These are phyloP conservation scores for barley (Hordeum vulgare) DNA, from an alignment of 176 grass and related monocot species.

Conservation along the genomic window MorexV3_pseudomolecules_assembly NC_058523.1:518069959-518070458, in stretches of 20 bases:
- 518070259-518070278: neutral
- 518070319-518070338: neutral
- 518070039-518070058: neutral
- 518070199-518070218: constrained; percentile 10
- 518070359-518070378: constrained; percentile 13
- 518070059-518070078: neutral
- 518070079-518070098: neutral
- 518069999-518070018: too few relatives aligned
- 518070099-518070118: neutral
- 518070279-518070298: constrained; percentile 39
- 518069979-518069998: too few relatives aligned
- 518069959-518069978: too few relatives aligned
- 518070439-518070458: too few relatives aligned
- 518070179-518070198: neutral
- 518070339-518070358: neutral
- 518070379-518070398: neutral
- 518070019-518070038: too few relatives aligned
- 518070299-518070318: neutral
- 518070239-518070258: neutral
- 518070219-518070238: neutral
- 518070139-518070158: constrained; percentile 11
- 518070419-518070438: too few relatives aligned
- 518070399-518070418: neutral
- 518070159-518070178: neutral
- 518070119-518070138: constrained; percentile 10